phyloP scores from a whole-genome alignment of 331 rosid species.

The Ulmus americana region DNA sequence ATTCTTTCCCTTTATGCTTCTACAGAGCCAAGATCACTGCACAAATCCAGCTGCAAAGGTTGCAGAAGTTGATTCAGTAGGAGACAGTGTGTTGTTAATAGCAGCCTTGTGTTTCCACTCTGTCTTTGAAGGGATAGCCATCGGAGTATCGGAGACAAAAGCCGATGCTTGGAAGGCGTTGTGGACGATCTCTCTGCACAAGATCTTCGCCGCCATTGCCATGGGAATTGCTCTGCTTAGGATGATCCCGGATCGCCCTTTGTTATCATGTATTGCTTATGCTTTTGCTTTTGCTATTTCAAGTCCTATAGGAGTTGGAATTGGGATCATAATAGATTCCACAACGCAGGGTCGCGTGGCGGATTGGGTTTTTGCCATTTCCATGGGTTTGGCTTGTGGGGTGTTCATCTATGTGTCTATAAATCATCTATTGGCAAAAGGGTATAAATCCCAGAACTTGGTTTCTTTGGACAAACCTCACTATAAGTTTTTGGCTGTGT shows the following conservation, averaged over 20 bases:
- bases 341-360: conserved; percentile 59
- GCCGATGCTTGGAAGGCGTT: conserved; percentile 77
- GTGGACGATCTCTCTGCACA: conserved; percentile 80
- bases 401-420: conserved; percentile 71
- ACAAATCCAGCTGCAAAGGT: conserved; percentile 16
- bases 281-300: conserved; percentile 77
- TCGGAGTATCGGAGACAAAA: conserved; percentile 56
- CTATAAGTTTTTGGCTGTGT: conserved; percentile 57
- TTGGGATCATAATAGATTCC: conserved; percentile 65
- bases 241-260: conserved; percentile 57
- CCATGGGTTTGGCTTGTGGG: conserved; percentile 87
- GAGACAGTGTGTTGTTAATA: conserved; percentile 55
- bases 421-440: conserved; percentile 68
- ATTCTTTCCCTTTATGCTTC: conserved; percentile 11
- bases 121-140: conserved; percentile 73
- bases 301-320: conserved; percentile 72
- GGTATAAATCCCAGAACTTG: conserved; percentile 39
- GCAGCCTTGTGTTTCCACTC: conserved; percentile 71
- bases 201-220: conserved; percentile 78
- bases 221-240: conserved; percentile 81
- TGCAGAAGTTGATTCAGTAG: conserved; percentile 39
- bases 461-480: conserved; percentile 37
- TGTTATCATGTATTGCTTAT: conserved; percentile 46
- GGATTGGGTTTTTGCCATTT: conserved; percentile 76
- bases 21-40: conserved; percentile 37